Conservation (phyloP, 179 eudicot species). For the Corrigiola litoralis region DNA sequence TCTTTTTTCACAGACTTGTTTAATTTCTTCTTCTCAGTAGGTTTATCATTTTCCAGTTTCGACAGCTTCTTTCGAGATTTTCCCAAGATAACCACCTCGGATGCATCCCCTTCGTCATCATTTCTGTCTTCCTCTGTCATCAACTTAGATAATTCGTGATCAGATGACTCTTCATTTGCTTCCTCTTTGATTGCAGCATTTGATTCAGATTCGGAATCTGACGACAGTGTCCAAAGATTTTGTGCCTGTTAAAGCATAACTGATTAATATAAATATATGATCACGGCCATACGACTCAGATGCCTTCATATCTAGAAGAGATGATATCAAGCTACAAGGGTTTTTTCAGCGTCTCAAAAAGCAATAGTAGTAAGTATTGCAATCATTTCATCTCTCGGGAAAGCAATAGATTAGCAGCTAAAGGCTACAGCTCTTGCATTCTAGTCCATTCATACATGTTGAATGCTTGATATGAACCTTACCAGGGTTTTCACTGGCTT, state of each 20-base stretch:
- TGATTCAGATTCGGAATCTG: constrained; percentile 32
- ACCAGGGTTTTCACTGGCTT: constrained; percentile 32
- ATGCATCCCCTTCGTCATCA: constrained; percentile 20
- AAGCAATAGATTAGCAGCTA: neutral
- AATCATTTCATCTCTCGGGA: neutral
- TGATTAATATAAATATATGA: constrained; percentile 3
- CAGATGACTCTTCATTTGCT: constrained; percentile 19
- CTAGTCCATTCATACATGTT: neutral
- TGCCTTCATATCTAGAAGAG: neutral
- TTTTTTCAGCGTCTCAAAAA: neutral
- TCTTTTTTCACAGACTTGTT: constrained; percentile 18
- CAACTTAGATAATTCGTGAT: constrained; percentile 13
- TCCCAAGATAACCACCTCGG: constrained; percentile 22
- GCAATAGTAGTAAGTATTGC: neutral
- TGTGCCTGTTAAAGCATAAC: constrained; percentile 23
- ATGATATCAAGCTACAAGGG: neutral
- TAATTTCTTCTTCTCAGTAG: constrained; percentile 30
- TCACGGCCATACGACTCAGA: neutral
- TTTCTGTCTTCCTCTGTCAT: constrained; percentile 12
- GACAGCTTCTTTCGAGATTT: constrained; percentile 50
- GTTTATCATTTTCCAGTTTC: constrained; percentile 29
- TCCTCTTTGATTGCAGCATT: constrained; percentile 13
- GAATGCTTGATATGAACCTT: constrained; percentile 25
- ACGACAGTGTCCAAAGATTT: constrained; percentile 31
- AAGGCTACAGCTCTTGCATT: neutral